Evolutionary conservation across 805 yeast genomes (phyloP).

Genomic region (Pichia eremophila): DNA sequence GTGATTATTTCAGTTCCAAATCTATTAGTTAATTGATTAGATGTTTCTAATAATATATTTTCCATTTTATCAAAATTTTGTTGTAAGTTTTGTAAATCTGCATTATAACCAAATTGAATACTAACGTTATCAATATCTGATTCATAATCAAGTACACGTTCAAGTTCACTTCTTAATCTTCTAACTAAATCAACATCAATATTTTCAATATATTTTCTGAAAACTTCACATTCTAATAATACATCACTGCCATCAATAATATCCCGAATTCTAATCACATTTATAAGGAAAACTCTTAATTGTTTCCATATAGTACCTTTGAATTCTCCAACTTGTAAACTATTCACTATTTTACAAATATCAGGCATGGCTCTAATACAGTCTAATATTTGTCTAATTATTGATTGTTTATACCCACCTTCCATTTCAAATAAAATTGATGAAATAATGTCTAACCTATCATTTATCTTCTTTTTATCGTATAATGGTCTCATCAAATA

Average conservation of each 20-base stretch:
- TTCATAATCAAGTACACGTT: constrained; percentile 29
- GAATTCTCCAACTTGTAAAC: constrained; percentile 21
- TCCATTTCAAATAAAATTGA: constrained; percentile 13
- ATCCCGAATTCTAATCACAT: constrained; percentile 12
- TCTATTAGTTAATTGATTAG: constrained; percentile 9
- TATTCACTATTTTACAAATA: constrained; percentile 15
- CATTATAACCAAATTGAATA: constrained; percentile 25
- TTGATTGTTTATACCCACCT: background rate
- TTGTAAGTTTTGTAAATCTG: constrained; percentile 20
- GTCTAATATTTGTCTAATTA: constrained; percentile 15
- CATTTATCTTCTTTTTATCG: constrained; percentile 18
- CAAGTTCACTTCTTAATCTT: constrained; percentile 13
- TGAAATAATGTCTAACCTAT: constrained; percentile 24
- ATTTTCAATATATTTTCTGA: constrained; percentile 9
- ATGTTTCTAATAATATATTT: constrained; percentile 18
- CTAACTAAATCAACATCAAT: constrained; percentile 10
- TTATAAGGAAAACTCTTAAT: constrained; percentile 17
- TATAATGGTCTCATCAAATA: constrained; percentile 30
- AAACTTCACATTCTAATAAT: constrained; percentile 6
- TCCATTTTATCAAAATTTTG: constrained; percentile 27
- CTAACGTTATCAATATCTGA: constrained; percentile 19
- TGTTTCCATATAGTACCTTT: constrained; percentile 24
- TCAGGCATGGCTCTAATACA: constrained; percentile 23
- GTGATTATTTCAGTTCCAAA: constrained; percentile 12
- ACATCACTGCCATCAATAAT: constrained; percentile 3